Conservation (phyloP, 495 filamentous ascomycete species). For the Aspergillus mulundensis region DNA sequence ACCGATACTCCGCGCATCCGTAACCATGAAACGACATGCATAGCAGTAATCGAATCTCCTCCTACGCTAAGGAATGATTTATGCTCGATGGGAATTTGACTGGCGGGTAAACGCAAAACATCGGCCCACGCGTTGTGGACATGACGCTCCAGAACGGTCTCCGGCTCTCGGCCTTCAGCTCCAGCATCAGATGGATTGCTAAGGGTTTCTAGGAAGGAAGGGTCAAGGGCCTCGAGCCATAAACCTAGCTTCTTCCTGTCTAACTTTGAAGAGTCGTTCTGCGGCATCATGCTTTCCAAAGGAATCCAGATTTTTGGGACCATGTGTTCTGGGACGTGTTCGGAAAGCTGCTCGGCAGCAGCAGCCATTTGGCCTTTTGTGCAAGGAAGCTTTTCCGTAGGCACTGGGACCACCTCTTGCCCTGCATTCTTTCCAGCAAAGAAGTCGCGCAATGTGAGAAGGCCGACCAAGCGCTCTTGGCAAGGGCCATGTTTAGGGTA, state of each 20-base stretch:
- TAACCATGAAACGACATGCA: slow-evolving; percentile 44
- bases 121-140: slow-evolving; percentile 21
- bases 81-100: slow-evolving; percentile 14
- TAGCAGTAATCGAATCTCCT: slow-evolving; percentile 50
- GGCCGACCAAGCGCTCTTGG: slow-evolving; percentile 7
- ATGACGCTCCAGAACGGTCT: not conserved
- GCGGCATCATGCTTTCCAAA: slow-evolving; percentile 24
- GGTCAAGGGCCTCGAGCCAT: slow-evolving; percentile 6
- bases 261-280: slow-evolving; percentile 38
- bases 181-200: not conserved
- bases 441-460: slow-evolving; percentile 7
- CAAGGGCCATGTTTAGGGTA: slow-evolving; percentile 9
- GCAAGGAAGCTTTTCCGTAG: not conserved
- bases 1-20: slow-evolving; percentile 16
- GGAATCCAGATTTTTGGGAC: slow-evolving; percentile 22
- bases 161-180: not conserved
- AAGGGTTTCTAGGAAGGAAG: not conserved
- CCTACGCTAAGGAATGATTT: slow-evolving; percentile 27
- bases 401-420: not conserved
- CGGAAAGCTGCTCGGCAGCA: not conserved
- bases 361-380: not conserved
- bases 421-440: not conserved
- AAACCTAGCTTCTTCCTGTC: slow-evolving; percentile 26
- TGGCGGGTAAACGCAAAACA: slow-evolving; percentile 17
- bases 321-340: slow-evolving; percentile 21